phyloP scores from a whole-genome alignment of 495 filamentous ascomycete genomes.

The Viridothelium virens region DNA sequence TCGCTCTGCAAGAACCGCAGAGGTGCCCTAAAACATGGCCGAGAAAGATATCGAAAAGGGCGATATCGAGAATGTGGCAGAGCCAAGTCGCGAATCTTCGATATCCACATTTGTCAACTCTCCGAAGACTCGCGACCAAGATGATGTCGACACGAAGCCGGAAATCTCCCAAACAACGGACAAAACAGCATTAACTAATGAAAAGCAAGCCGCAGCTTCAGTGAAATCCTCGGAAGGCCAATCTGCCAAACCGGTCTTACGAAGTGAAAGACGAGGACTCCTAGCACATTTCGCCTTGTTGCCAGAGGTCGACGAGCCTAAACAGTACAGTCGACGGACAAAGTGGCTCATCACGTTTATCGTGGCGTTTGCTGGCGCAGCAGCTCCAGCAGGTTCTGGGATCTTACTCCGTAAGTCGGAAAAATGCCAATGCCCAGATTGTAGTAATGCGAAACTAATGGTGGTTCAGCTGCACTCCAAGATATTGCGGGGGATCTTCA shows the following conservation, averaged over 20 bases:
- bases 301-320: conserved; percentile 73
- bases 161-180: too few species aligned
- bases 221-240: conserved; percentile 20
- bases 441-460: not conserved
- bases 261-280: conserved; percentile 63
- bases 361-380: conserved; percentile 65
- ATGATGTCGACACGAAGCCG: not conserved
- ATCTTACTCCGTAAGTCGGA: conserved; percentile 69
- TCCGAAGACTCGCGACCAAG: not conserved
- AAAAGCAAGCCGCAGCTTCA: conserved; percentile 9
- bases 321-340: conserved; percentile 57
- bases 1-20: not conserved
- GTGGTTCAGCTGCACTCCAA: conserved; percentile 56
- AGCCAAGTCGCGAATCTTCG: not conserved
- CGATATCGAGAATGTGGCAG: not conserved
- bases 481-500: conserved; percentile 60
- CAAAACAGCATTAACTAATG: not conserved
- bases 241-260: conserved; percentile 50
- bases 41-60: not conserved
- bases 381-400: conserved; percentile 75
- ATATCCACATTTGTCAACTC: not conserved
- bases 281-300: conserved; percentile 64
- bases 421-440: not conserved
- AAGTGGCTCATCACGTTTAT: conserved; percentile 86
- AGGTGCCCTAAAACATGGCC: not conserved